A percentile compares a stretch with the other conserved stretches of the same genome.
Conservation (phyloP, 352 stramenopile species). For the Pythium sukuiense region DNA sequence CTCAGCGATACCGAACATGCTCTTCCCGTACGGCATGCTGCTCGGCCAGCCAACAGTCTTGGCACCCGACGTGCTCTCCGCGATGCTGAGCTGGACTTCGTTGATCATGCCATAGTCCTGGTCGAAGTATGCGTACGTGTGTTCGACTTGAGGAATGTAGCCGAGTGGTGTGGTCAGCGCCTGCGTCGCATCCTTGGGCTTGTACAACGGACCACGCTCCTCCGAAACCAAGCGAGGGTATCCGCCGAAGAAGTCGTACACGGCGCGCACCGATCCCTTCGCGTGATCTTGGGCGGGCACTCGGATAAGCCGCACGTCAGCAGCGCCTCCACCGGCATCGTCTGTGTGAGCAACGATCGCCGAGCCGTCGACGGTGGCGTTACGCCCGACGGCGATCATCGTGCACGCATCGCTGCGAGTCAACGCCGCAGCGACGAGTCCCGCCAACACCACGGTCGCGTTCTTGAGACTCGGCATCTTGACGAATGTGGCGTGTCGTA, state of each 20-base stretch:
- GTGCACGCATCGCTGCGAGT: constrained; percentile 57
- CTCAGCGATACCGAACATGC: constrained; percentile 77
- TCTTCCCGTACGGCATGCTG: constrained; percentile 50
- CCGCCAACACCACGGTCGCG: constrained; percentile 5
- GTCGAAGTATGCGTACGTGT: constrained; percentile 91
- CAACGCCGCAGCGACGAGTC: constrained; percentile 8
- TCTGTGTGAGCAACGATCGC: constrained; percentile 78
- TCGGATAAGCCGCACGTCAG: constrained; percentile 79
- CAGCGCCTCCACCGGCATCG: constrained; percentile 52
- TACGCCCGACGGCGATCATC: constrained; percentile 65
- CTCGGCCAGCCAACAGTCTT: constrained; percentile 52
- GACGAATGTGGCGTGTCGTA: neutral
- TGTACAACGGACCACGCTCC: constrained; percentile 61
- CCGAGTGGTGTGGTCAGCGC: constrained; percentile 45
- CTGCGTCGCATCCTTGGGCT: constrained; percentile 29
- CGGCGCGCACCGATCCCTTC: constrained; percentile 30
- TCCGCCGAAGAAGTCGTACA: constrained; percentile 48
- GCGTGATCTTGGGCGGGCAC: constrained; percentile 69
- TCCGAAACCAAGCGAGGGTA: constrained; percentile 55
- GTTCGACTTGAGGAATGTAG: constrained; percentile 73
- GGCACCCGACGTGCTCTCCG: constrained; percentile 81
- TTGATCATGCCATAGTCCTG: constrained; percentile 90
- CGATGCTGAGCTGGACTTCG: constrained; percentile 86
- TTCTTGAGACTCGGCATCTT: neutral
- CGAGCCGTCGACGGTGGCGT: constrained; percentile 66